Evolutionary conservation across 164 flowering plant species (phyloP), one percentile per base, ranked within the genome.

Genomic region (Vitis cinerea): DNA sequence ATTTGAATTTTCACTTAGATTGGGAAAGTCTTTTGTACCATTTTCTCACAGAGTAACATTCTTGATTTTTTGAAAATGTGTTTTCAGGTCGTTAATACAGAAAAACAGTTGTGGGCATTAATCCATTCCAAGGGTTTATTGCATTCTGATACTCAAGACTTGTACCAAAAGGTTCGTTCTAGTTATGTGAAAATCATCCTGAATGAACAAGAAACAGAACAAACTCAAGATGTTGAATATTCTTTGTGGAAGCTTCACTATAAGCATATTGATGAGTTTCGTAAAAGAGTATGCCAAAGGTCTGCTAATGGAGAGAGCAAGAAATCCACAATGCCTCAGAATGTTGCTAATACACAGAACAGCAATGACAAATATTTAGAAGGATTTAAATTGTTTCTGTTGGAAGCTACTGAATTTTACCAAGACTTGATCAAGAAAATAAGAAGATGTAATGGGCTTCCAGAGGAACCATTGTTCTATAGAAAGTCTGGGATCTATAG

Each of bases 171-270:
- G 65, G 80, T 83, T 54, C 79, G 97, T 54, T 74, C 82, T 23
- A 67, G 73, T 65, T 93, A 87, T 75, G 94, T 86, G 85, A 81
- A 81, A 30, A 70, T 82, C 30, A 78, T 93, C 19, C 59, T 84
- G 31, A 71, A 71, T 71, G 82, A 85, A 66, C 64, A 74, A 66
- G 81, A 83, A 60, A 62, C 74, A 52, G 64, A 64, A 12, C 85
- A 84, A 29, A 83, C 81, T 72, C 89, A 90, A 50, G 88, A 87
- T 65, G 66, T 84, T 68, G 98, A 93, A 58, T 85, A 78, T 75
- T 81, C 81, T 55, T 57, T 93, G 64, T 93, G 98, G 98, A 87
- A 85, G 84, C 87, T 93, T 61, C 98, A 93, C 72, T 91, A 93
- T 64, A 85, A 75, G 77, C 89, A 83, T 75, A 93, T 93, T 70